Evolutionary conservation across 2,329 filamentous ascomycete species (phyloP).

Genomic region (Penicillium brasilianum): DNA sequence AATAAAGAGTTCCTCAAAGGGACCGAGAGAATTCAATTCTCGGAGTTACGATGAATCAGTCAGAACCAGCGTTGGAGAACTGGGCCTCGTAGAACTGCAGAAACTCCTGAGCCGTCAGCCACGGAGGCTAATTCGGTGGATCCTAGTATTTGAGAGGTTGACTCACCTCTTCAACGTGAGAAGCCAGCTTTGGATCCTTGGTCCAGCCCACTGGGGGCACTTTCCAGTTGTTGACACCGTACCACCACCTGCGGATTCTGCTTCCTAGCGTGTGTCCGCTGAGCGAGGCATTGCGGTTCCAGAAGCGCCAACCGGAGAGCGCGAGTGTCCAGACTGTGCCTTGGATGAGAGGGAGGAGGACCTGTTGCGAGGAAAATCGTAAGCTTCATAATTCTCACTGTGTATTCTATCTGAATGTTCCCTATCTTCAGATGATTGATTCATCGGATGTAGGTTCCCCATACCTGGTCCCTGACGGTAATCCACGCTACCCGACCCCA

Average conservation of each 20-base stretch:
- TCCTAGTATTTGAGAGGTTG: not conserved
- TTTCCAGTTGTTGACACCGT: slow-evolving; percentile 88
- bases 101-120: slow-evolving; percentile 42
- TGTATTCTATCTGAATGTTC: not conserved
- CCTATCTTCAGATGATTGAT: not conserved
- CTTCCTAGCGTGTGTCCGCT: slow-evolving; percentile 78
- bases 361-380: slow-evolving; percentile 54
- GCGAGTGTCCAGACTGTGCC: slow-evolving; percentile 87
- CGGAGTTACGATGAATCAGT: slow-evolving; percentile 27
- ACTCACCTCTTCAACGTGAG: slow-evolving; percentile 52
- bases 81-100: slow-evolving; percentile 45
- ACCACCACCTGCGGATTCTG: slow-evolving; percentile 89
- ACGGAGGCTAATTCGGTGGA: slow-evolving; percentile 9
- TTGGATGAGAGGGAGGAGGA: slow-evolving; percentile 85
- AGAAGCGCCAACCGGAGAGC: slow-evolving; percentile 85
- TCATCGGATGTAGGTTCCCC: slow-evolving; percentile 1
- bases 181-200: slow-evolving; percentile 41
- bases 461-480: slow-evolving; percentile 85
- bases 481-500: slow-evolving; percentile 83
- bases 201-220: slow-evolving; percentile 56
- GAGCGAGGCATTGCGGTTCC: slow-evolving; percentile 79
- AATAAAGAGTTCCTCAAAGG: not conserved
- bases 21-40: not conserved
- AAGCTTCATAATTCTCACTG: slow-evolving; percentile 3
- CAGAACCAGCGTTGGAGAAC: slow-evolving; percentile 40